phyloP scores from a whole-genome alignment of 2,329 filamentous ascomycete genomes.

The Fusarium sp. region DNA sequence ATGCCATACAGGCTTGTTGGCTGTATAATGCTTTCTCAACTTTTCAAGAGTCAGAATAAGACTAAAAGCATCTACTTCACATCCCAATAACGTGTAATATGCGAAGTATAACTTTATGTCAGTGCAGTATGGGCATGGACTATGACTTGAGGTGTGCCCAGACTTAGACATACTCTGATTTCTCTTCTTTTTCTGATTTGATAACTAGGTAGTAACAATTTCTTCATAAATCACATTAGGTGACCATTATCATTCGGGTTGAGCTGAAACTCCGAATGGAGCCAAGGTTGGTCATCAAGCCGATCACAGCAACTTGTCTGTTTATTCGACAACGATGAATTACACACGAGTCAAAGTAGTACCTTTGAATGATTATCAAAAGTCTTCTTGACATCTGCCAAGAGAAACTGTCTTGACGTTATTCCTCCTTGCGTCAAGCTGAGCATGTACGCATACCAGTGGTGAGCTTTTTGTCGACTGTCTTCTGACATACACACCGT shows the following conservation, averaged over 20 bases:
- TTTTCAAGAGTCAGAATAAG: not conserved
- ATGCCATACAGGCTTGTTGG: not conserved
- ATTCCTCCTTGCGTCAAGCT: not conserved
- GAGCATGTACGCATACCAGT: not conserved
- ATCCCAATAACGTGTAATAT: not conserved
- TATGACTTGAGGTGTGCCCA: not conserved
- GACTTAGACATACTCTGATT: accelerated
- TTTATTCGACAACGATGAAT: too few species aligned
- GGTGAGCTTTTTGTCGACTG: too few species aligned
- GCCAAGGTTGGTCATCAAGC: not conserved
- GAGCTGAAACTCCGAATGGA: not conserved
- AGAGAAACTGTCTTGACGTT: not conserved
- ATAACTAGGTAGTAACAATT: not conserved
- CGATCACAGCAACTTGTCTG: not conserved
- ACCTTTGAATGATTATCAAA: accelerated
- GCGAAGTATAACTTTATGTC: not conserved
- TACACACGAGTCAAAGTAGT: not conserved
- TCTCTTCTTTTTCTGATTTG: too few species aligned
- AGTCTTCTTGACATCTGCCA: not conserved
- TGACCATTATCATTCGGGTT: accelerated
- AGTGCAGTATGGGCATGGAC: not conserved
- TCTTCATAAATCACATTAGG: accelerated
- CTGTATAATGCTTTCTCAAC: not conserved
- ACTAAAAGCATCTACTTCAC: too few species aligned
- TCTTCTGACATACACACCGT: not conserved